phyloP scores from a whole-genome alignment of 768 basidiomycete genomes.

The Russula ochroleuca region DNA sequence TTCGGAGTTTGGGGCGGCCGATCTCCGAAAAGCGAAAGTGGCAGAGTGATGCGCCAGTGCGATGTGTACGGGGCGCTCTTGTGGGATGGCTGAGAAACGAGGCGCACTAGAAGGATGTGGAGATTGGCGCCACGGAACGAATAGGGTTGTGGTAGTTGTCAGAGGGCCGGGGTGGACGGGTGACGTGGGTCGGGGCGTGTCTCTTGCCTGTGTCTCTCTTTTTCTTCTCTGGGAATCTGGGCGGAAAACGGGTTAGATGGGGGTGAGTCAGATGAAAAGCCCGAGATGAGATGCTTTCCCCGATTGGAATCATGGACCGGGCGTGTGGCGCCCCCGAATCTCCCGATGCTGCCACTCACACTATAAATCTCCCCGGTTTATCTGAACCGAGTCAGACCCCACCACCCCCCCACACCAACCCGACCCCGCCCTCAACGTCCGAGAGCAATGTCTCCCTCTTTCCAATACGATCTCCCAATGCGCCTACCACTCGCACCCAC shows the following conservation, averaged over 20 bases:
- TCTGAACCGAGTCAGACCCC: not conserved
- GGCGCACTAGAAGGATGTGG: constrained; percentile 20
- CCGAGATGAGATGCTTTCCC: constrained; percentile 23
- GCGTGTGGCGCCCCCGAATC: not conserved
- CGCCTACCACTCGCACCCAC: constrained; percentile 35
- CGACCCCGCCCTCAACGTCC: not conserved
- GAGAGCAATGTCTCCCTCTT: constrained; percentile 24
- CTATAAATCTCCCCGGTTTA: constrained; percentile 24
- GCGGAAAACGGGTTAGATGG: not conserved
- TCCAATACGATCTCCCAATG: constrained; percentile 29
- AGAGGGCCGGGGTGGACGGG: constrained; percentile 15
- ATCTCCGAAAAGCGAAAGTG: not conserved
- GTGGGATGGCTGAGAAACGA: constrained; percentile 8
- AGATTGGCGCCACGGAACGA: constrained; percentile 13
- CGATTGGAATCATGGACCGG: not conserved
- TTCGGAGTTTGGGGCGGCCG: constrained; percentile 23
- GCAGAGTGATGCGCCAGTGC: constrained; percentile 9
- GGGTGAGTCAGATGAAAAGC: constrained; percentile 20
- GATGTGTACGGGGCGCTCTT: constrained; percentile 21
- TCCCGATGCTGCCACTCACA: not conserved
- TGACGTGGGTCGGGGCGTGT: constrained; percentile 11
- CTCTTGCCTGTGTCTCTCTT: not conserved
- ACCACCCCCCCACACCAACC: not conserved
- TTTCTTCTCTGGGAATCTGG: not conserved
- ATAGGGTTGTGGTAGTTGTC: constrained; percentile 6